Base-by-base conservation (phyloP, 441 rosid species). In the Flueggea neowawraea region DNA sequence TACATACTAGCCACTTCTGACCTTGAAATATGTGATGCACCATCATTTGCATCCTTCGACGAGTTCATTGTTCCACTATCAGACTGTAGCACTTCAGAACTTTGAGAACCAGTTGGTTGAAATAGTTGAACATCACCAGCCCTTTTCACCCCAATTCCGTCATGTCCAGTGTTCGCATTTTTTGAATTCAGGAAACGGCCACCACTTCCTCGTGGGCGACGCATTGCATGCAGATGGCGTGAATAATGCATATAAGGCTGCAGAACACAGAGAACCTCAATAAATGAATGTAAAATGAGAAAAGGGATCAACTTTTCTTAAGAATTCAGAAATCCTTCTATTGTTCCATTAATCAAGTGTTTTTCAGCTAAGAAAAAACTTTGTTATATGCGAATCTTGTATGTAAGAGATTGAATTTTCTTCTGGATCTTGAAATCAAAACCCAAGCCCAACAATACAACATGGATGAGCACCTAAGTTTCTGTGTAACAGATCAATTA, bases 231-330 rank as follows among this genome's bases (percentile, higher is more conserved):
- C n/a, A 44, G 88, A 79, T 94, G 98, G 63, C 98, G 88, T 0
- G 96, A 94, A 31, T 83, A 65, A 58, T 94, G 98, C 95, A 82
- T 84, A 68, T 83, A 94, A n/a, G 95, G 91, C 96, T 94, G 84
- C 36, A 49, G 63, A 57, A 78, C 15, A 72, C 52, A 54, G 31
- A 66, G 41, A 11, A 58, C 56, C 48, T 16, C 5, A 53, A 16
- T 17, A n/a, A 14, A 4, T 43, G 9, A 36, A 36, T 36, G 41
- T 5, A 36, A 36, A 36, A 36, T 36, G 28, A 22, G 28, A 22
- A 22, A 22, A 22, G 28, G 28, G 28, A 22, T 22, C 28, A 2
- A 22, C 28, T 22, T n/a, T n/a, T 22, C 28, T 22, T 22, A 1
- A 22, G 28, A 22, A 22, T 22, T 22, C 28, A 22, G 8, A 43